Percentiles rank a stretch among this genome's conserved stretches.
Conservation (phyloP, 1,284 basidiomycete species). For the Farysia itapuensis region DNA sequence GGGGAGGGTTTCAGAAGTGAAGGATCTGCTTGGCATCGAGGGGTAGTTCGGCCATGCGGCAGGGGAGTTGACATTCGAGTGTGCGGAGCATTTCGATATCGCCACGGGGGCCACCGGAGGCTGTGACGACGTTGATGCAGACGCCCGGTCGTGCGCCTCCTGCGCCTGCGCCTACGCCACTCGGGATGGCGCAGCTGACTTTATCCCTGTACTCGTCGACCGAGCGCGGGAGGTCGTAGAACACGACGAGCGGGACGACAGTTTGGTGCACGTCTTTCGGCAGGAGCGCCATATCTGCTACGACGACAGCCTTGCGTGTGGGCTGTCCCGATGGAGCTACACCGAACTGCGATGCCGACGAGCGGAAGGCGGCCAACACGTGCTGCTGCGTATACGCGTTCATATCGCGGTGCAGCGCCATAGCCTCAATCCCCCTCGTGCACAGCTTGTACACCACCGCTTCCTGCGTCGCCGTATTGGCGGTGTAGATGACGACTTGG, state of each 20-base stretch:
- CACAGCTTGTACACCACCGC: conserved; percentile 73
- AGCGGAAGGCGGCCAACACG: conserved; percentile 77
- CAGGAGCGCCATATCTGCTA: conserved; percentile 88
- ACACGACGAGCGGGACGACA: conserved; percentile 82
- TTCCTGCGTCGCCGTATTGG: conserved; percentile 56
- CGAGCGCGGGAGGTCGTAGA: conserved; percentile 81
- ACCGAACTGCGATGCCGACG: conserved; percentile 56
- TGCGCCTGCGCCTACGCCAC: too few species aligned
- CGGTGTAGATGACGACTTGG: conserved; percentile 53
- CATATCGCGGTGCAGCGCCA: conserved; percentile 78
- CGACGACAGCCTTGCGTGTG: conserved; percentile 70
- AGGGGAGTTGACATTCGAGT: conserved; percentile 73
- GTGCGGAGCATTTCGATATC: conserved; percentile 96
- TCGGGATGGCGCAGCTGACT: conserved; percentile 68
- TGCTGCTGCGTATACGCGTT: conserved; percentile 76
- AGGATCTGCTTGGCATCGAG: conserved; percentile 50
- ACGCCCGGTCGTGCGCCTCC: conserved; percentile 80
- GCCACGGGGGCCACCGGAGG: conserved; percentile 72
- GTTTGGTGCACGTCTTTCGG: conserved; percentile 82
- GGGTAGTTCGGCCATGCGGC: conserved; percentile 48
- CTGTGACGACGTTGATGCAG: conserved; percentile 91
- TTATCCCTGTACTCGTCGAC: conserved; percentile 89
- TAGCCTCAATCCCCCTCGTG: conserved; percentile 77
- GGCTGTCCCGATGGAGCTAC: conserved; percentile 67
- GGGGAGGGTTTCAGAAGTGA: conserved; percentile 43